Evolutionary conservation across 2,329 filamentous ascomycete species (phyloP), one percentile per base, ranked within the genome.

Genomic region (Dothideomycetidae sp.): DNA sequence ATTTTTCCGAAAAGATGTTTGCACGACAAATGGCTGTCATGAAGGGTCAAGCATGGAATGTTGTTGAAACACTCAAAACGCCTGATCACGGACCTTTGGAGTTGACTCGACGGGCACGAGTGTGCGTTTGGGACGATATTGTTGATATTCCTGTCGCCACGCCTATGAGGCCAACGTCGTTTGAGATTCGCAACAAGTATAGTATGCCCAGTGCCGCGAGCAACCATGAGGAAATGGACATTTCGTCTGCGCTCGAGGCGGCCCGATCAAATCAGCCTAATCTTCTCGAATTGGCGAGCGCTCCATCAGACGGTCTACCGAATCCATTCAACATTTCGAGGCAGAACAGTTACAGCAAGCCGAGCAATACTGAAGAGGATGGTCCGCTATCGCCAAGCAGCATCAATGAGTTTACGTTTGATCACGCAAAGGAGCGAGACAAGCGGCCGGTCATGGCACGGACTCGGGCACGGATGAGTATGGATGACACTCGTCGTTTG

Each of bases 21-120:
- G 84, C 84, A n/a, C 77, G 83, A 47, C 90, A 98, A 54, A 92
- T 98, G 44, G 88, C 90, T 1, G 90, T 98, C 42, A 93, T 98
- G 84, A 98, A 98, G 60, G 90, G 90, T 9, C 90, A 98, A 55
- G 90, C 90, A 1, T 98, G 90, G 85, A 98, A 98, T 54, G 90
- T 98, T 0, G 90, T 98, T 3, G 90, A 98, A 62, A 94, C 90
- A 1, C 69, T 98, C 43, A 98, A 98, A 57, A 81, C 81, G 12
- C 68, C 75, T 1, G 90, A 96, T 52, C 88, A 96, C 53, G 90
- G 90, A 0, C 90, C 90, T 0, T 66, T 98, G 12, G 90, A 96
- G 60, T 71, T 98, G 37, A 96, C 90, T 3, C 73, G 90, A 45
- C 72, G 90, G 47, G 80, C 84, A 33, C 77, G 88, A 50, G 88